Base-by-base conservation (phyloP, 306 rosid species). In the Quercus dentata region DNA sequence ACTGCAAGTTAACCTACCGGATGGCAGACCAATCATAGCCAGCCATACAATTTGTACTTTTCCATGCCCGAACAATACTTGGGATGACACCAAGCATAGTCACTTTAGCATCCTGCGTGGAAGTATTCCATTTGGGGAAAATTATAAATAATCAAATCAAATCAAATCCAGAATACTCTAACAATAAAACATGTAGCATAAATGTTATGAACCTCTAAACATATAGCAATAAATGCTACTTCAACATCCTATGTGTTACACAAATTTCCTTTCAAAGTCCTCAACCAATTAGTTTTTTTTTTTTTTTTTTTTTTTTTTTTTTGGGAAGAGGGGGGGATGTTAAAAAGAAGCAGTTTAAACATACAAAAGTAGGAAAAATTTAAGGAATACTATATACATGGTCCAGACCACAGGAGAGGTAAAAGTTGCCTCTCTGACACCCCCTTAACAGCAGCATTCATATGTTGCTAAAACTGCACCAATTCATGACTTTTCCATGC, bases 51-150 rank as follows among this genome's bases (percentile, higher is more conserved):
- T 90, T 90, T 69, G 92, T 82, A 87, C 86, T 88, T 88, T 83
- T 92, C 99, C 99, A 95, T 72, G 92, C 82, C 74, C 97, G 90
- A 58, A 92, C 97, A 85, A 92, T 88, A 80, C 96, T 95, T 55
- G 99, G 99, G 84, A 95, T 91, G 69, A 95, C 92, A 30, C 99
- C 99, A 70, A 95, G 97, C 98, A 95, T 92, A 83, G 98, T 91
- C 74, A 93, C 97, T 86, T 92, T 92, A 77, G 97, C 87, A 64
- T 88, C 91, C 91, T 88, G 71, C 55, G 46, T 57, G 57, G 31
- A 46, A 71, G 71, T 63, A 30, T 58, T 65, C 21, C 12, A 59
- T 74, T 10, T 25, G 21, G 44, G 12, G 41, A 74, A 49, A 57
- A 13, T 52, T n/a, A 15, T 18, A 12, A 33, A 12, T 61, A 27